Evolutionary conservation across 768 basidiomycete species (phyloP), one percentile per base, ranked within the genome.

Genomic region (Auriscalpium microsporum): DNA sequence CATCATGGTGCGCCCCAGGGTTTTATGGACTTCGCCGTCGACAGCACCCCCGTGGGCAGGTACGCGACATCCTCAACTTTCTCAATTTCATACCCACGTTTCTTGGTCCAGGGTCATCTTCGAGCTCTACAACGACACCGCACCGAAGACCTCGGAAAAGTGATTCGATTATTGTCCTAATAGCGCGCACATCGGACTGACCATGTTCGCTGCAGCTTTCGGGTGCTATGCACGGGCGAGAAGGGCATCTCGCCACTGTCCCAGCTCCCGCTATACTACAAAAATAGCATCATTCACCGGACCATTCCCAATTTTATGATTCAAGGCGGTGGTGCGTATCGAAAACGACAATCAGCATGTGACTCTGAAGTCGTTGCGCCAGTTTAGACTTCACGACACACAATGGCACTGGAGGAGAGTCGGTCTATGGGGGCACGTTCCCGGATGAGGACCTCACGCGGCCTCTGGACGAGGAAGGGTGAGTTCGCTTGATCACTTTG

Each of bases 221-320:
- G 92, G 45, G 81, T 84, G 3, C 72, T 95, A 52, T 91, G 88
- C 67, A 94, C 91, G 1, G 93, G 93, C 9, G 88, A 92, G 68
- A 83, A 81, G 63, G 93, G 92, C 5, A 62, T 86, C 8, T 90
- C 88, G 0, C 67, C 76, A 1, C 66, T 75, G 19, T 77, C 81
- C 1, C 78, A 84, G n/a, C 69, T 81, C 10, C 85, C 89, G 7
- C 75, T 94, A 5, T 87, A 86, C 71, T 94, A 91, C 78, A 92
- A 90, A 71, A 82, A 82, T 63, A 80, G 78, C 60, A 81, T 82
- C 44, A 76, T 91, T 11, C 92, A 94, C 64, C 76, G 92, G 28
- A 84, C 86, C 36, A 93, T 94, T 59, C 71, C 79, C 45, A 74
- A 79, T 63, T 90, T 88, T 64, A 90, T 90, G 87, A 76, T 89